Conservation (phyloP, 2,329 filamentous ascomycete genomes). For the Ceratocystis destructans region DNA sequence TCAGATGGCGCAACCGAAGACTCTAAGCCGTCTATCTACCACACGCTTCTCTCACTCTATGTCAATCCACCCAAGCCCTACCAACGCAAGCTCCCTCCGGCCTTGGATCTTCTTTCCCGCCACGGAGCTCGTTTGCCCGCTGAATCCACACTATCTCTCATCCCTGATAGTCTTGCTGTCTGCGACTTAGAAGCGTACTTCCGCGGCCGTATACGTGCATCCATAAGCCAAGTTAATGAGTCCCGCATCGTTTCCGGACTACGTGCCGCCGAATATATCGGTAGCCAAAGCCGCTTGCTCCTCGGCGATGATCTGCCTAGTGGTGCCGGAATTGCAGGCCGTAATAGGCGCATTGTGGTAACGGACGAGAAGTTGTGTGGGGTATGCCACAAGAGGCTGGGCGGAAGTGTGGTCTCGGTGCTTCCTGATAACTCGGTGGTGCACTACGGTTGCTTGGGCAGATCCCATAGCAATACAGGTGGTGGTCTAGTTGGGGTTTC, state of each 20-base stretch:
- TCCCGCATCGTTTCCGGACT: slow-evolving; percentile 63
- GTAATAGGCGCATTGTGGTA: slow-evolving; percentile 58
- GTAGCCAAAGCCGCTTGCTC: slow-evolving; percentile 56
- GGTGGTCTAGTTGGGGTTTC: slow-evolving; percentile 17
- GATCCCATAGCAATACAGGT: slow-evolving; percentile 24
- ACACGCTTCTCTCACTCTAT: slow-evolving; percentile 80
- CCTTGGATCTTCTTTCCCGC: slow-evolving; percentile 73
- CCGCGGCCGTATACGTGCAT: slow-evolving; percentile 72
- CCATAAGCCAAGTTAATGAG: slow-evolving; percentile 70
- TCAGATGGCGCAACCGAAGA: slow-evolving; percentile 32
- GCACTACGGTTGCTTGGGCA: slow-evolving; percentile 62
- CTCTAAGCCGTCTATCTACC: slow-evolving; percentile 66
- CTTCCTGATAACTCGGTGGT: slow-evolving; percentile 71
- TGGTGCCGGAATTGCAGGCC: slow-evolving; percentile 28
- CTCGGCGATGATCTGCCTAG: slow-evolving; percentile 52
- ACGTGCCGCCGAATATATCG: slow-evolving; percentile 65
- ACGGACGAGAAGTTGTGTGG: slow-evolving; percentile 80
- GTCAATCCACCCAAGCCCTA: slow-evolving; percentile 65
- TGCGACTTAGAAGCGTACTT: slow-evolving; percentile 80
- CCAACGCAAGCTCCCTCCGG: slow-evolving; percentile 59
- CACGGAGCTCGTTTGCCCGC: slow-evolving; percentile 88
- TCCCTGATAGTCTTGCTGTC: slow-evolving; percentile 68
- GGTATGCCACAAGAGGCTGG: slow-evolving; percentile 85
- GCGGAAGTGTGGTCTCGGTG: slow-evolving; percentile 80
- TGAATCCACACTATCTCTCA: slow-evolving; percentile 68